A percentile compares a stretch with the other conserved stretches of the same genome.
Evolutionary conservation across 169 alveolate species (phyloP).

Genomic region (Toxoplasma gondii): DNA sequence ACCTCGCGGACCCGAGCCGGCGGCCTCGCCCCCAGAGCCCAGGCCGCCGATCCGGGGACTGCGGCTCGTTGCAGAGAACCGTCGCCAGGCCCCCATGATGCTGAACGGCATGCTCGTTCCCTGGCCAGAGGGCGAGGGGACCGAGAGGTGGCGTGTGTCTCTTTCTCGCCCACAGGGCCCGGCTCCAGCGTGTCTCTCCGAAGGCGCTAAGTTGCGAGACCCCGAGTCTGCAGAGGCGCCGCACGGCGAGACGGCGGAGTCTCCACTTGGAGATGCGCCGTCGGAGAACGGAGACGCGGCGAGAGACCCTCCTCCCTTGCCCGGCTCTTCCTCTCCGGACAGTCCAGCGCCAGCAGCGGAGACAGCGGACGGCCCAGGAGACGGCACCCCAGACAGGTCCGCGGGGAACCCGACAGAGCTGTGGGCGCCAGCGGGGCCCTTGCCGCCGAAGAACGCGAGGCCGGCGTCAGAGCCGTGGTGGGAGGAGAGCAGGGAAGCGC

Average conservation of each 20-base stretch:
- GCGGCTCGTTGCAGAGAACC: slow-evolving; percentile 52
- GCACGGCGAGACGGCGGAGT: too few relatives aligned
- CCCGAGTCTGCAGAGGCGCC: too few relatives aligned
- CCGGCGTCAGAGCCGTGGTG: background rate
- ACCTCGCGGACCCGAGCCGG: background rate
- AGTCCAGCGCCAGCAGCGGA: background rate
- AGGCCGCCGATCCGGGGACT: background rate
- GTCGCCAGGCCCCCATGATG: slow-evolving; percentile 64
- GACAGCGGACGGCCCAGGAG: background rate
- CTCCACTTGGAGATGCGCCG: background rate
- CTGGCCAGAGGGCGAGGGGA: background rate
- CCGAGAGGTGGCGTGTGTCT: background rate
- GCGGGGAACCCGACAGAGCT: too few relatives aligned
- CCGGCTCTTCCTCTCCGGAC: background rate
- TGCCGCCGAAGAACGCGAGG: too few relatives aligned
- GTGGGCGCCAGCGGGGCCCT: too few relatives aligned
- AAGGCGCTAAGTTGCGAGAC: background rate
- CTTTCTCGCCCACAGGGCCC: background rate
- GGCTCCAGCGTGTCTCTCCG: background rate
- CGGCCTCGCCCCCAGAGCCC: slow-evolving; percentile 1
- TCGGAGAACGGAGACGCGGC: background rate
- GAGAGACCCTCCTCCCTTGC: background rate
- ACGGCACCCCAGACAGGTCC: background rate
- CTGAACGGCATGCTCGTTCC: slow-evolving; percentile 39
- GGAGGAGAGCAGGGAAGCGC: background rate